phyloP scores from a whole-genome alignment of 345 rosid genomes.

The Eutrema yunnanense region DNA sequence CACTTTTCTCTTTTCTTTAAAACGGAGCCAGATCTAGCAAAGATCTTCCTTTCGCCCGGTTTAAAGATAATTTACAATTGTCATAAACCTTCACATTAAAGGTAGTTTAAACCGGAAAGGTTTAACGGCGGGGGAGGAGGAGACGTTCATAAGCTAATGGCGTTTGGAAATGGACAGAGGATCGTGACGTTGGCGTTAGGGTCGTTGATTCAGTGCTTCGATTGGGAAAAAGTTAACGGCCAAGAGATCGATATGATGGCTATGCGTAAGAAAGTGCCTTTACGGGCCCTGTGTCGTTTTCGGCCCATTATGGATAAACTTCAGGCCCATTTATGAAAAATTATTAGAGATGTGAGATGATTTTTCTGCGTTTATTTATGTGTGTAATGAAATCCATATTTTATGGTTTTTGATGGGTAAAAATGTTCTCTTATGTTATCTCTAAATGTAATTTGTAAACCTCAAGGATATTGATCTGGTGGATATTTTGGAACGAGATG shows the following conservation, averaged over 20 bases:
- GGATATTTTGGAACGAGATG: too few species aligned
- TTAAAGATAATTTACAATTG: too few species aligned
- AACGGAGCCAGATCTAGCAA: too few species aligned
- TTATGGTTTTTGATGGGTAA: too few species aligned
- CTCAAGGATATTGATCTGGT: too few species aligned
- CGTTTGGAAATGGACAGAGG: slow-evolving; percentile 39
- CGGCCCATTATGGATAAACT: background rate
- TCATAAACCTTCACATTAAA: background rate
- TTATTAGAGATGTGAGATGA: too few species aligned
- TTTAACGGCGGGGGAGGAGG: slow-evolving; percentile 20
- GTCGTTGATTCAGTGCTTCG: slow-evolving; percentile 2
- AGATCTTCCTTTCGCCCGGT: too few species aligned
- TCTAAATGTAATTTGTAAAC: too few species aligned
- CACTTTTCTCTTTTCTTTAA: too few species aligned
- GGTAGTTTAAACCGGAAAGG: slow-evolving; percentile 38
- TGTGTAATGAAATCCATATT: too few species aligned
- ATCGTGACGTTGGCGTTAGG: slow-evolving; percentile 20
- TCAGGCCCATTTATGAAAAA: background rate
- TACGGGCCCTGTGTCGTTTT: background rate
- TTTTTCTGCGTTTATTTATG: too few species aligned
- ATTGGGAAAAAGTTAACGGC: background rate
- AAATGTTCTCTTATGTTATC: too few species aligned
- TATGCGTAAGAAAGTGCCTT: background rate
- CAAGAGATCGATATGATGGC: slow-evolving; percentile 30
- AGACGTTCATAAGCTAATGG: slow-evolving; percentile 27